Evolutionary conservation across 305 asterid genomes (phyloP), one percentile per base, ranked within the genome.

Genomic region (Solanum hybrid): DNA sequence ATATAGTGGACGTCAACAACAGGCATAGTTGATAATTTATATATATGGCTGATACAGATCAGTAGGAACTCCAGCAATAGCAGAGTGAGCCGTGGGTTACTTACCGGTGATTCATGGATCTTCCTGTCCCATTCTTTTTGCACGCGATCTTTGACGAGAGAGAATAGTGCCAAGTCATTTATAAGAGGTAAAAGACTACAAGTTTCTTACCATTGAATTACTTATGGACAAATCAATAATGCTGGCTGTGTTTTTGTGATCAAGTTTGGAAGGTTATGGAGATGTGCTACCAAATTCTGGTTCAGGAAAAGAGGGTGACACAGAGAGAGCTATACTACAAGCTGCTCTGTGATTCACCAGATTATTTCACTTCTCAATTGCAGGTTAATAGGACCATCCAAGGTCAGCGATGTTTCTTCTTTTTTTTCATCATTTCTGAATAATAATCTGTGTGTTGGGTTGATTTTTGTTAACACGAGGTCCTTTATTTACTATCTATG

Each of bases 261-360:
- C 22, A 90, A 97, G 99, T 97, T 89, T 97, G 99, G 99, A 97
- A 96, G 95, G 96, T 93, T 89, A 97, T 97, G 99, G 98, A 94
- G 89, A 96, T 96, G 95, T 96, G 98, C 89, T 94, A 96, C 90
- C 95, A 94, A 91, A 94, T 95, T 90, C 91, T 96, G 93, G 93
- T 91, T 73, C 95, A 94, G 89, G 98, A 94, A 89, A 97, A 96
- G 92, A 95, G 93, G 93, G 98, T 96, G 68, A 97, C 98, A 91
- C 99, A 96, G 91, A 93, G 99, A 92, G 99, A 96, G 90, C 92
- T 97, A 87, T 97, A 96, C 90, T 97, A 96, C 94, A 97, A 94
- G 93, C 89, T 97, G 93, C 96, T 97, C 1, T 95, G 98, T 61
- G 93, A 92, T 93, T 95, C 98, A 4, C 98, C 98, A 4, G 94